Evolutionary conservation across 768 basidiomycete genomes (phyloP).

Genomic region (Galerina marginata): DNA sequence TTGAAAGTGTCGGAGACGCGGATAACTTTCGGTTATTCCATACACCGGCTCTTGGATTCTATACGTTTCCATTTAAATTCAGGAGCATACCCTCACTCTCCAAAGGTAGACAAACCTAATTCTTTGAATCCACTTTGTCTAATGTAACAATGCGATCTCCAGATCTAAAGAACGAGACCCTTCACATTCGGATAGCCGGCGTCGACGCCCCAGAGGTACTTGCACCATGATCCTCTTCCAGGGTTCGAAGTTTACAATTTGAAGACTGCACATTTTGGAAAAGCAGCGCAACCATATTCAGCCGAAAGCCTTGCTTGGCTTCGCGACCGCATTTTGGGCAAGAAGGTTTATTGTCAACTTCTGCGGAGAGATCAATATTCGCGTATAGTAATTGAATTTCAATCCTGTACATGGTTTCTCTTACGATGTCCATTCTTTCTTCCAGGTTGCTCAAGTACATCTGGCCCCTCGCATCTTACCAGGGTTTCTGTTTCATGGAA

Average conservation of each 20-base stretch:
- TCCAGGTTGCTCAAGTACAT: slow-evolving; percentile 71
- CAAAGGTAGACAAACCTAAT: slow-evolving; percentile 53
- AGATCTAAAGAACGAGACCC: slow-evolving; percentile 82
- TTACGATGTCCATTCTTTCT: not conserved
- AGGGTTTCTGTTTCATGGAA: slow-evolving; percentile 48
- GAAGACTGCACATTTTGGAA: slow-evolving; percentile 85
- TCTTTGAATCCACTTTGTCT: not conserved
- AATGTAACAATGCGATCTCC: slow-evolving; percentile 6
- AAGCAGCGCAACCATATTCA: slow-evolving; percentile 74
- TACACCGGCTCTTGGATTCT: slow-evolving; percentile 78
- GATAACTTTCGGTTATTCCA: slow-evolving; percentile 93
- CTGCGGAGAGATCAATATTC: slow-evolving; percentile 82
- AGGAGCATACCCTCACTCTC: slow-evolving; percentile 60
- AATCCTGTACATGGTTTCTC: not conserved
- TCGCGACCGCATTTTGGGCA: slow-evolving; percentile 57
- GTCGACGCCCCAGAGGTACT: slow-evolving; percentile 91
- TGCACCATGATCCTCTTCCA: not conserved
- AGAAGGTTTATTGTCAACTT: slow-evolving; percentile 72
- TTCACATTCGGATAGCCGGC: slow-evolving; percentile 88
- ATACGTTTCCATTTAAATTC: slow-evolving; percentile 70
- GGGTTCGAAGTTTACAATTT: not conserved
- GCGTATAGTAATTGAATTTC: slow-evolving; percentile 68
- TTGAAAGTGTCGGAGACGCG: slow-evolving; percentile 75
- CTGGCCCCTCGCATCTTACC: slow-evolving; percentile 61
- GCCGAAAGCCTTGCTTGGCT: slow-evolving; percentile 81